phyloP scores from a whole-genome alignment of 1,139 yeast genomes.

The Saccharomyces hybrid region DNA sequence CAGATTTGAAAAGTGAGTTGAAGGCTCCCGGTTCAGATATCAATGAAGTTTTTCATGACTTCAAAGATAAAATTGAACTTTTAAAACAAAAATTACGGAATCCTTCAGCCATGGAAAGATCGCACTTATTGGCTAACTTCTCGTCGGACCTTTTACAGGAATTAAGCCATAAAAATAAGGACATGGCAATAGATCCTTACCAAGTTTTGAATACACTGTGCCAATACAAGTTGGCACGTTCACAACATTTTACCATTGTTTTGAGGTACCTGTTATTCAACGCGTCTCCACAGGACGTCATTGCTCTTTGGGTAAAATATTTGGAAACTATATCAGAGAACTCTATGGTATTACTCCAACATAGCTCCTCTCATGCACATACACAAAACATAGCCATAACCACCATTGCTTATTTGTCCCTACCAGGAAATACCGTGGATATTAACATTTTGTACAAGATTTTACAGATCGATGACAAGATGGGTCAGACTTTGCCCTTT shows the following conservation, averaged over 20 bases:
- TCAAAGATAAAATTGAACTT: not conserved
- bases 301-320: slow-evolving; percentile 29
- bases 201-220: slow-evolving; percentile 23
- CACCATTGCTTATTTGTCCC: slow-evolving; percentile 20
- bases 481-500: slow-evolving; percentile 11
- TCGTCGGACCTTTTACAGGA: not conserved
- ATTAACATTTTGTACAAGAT: slow-evolving; percentile 18
- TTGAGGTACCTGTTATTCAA: slow-evolving; percentile 17
- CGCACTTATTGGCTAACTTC: not conserved
- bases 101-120: not conserved
- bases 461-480: slow-evolving; percentile 13
- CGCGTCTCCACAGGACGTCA: slow-evolving; percentile 23
- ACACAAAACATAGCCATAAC: slow-evolving; percentile 16
- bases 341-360: not conserved
- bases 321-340: slow-evolving; percentile 12
- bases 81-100: not conserved
- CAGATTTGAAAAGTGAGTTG: not conserved
- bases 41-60: not conserved
- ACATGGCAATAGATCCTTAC: slow-evolving; percentile 20
- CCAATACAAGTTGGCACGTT: slow-evolving; percentile 22
- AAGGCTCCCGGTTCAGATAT: not conserved
- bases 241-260: slow-evolving; percentile 24
- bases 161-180: slow-evolving; percentile 6
- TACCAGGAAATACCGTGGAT: slow-evolving; percentile 19
- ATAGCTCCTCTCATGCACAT: not conserved